These are phyloP conservation scores for Ascosphaera apis DNA, from an alignment of 2,329 filamentous ascomycete genomes.

Conservation along the genomic window DNA sequence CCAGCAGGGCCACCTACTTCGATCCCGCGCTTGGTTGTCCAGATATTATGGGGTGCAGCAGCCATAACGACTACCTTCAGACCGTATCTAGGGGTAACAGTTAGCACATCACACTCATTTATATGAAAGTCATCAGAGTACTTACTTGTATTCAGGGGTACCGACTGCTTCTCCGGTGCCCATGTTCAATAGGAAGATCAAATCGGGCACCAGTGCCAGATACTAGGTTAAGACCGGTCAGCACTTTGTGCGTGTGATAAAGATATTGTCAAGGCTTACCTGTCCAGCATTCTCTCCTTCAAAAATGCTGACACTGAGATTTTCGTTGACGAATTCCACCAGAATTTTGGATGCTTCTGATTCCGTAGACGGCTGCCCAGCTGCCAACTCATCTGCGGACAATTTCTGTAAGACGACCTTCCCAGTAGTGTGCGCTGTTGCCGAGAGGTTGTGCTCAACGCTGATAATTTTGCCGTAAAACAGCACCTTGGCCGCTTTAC, in stretches of 20 bases:
- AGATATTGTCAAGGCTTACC: no score
- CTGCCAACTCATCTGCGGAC: constrained; percentile 16
- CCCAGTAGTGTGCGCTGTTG: constrained; percentile 36
- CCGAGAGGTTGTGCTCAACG: constrained; percentile 30
- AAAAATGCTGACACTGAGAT: constrained; percentile 32
- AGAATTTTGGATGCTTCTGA: constrained; percentile 7
- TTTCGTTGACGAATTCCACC: constrained; percentile 43
- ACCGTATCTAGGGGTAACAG: no score
- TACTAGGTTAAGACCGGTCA: no score
- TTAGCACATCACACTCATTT: no score
- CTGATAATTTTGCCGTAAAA: constrained; percentile 41
- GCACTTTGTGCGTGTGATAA: no score
- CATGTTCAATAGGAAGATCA: constrained; percentile 32
- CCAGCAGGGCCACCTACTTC: constrained; percentile 27
- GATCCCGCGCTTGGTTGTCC: constrained; percentile 27
- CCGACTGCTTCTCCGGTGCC: constrained; percentile 34
- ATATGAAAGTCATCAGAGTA: no score
- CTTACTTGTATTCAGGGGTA: constrained; percentile 32
- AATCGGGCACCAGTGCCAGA: constrained; percentile 31
- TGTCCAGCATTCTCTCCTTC: constrained; percentile 11
- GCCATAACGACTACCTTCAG: constrained; percentile 29
- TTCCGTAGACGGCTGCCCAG: constrained; percentile 3
- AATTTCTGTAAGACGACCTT: constrained; percentile 32
- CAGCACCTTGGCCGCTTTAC: constrained; percentile 30
- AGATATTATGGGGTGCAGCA: constrained; percentile 30